These are phyloP conservation scores for Plectosphaerella sp. DNA, from an alignment of 2,329 filamentous ascomycete genomes.

Conservation along the genomic window DNA sequence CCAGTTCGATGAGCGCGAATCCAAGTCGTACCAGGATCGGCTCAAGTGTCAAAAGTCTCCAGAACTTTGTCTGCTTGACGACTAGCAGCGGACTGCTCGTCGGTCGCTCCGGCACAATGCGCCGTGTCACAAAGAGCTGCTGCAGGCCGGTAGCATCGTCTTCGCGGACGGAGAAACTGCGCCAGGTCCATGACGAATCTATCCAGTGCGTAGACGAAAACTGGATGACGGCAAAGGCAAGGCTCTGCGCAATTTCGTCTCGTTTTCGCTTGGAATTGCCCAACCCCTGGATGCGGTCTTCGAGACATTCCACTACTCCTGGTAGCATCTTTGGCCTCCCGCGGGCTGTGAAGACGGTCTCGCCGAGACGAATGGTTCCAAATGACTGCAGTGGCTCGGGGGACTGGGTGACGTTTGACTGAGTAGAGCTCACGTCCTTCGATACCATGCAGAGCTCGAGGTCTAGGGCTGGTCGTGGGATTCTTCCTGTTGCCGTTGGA, in stretches of 20 bases:
- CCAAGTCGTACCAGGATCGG: conserved; percentile 3
- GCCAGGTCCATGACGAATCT: conserved; percentile 4
- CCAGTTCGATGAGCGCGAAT: conserved; percentile 4
- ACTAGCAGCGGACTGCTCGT: background rate
- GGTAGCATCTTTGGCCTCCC: background rate
- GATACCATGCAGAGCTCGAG: background rate
- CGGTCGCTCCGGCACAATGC: background rate
- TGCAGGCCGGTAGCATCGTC: background rate
- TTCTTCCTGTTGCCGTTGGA: background rate
- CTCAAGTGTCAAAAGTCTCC: background rate
- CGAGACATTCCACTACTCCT: background rate
- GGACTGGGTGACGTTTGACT: background rate
- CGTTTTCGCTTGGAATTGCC: background rate
- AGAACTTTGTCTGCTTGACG: background rate
- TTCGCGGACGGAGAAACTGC: conserved; percentile 1
- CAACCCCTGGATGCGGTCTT: background rate
- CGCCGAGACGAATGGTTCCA: conserved; percentile 2
- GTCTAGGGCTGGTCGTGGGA: background rate
- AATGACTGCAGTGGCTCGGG: background rate
- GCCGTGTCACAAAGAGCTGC: conserved; percentile 1
- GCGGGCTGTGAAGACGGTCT: background rate
- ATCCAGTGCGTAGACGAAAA: conserved; percentile 5
- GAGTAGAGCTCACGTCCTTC: background rate
- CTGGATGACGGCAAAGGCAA: conserved; percentile 2
- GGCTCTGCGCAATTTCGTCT: conserved; percentile 3